Base-by-base conservation (phyloP, 2,329 filamentous ascomycete genomes). In the Colletotrichum siamense region DNA sequence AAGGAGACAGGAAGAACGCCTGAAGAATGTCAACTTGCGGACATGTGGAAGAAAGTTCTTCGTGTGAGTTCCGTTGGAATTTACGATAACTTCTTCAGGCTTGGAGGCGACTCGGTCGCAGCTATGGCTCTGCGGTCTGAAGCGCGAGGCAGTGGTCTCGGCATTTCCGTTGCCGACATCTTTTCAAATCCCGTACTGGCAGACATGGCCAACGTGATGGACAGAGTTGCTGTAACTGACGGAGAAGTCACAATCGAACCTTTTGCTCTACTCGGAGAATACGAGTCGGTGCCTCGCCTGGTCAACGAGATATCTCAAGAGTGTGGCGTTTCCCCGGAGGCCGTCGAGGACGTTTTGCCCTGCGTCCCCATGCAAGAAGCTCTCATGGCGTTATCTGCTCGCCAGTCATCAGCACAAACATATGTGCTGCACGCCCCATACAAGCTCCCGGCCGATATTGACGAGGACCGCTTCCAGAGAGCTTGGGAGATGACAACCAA, bases 31-130 rank as follows among this genome's bases (percentile, higher is more conserved):
- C 64, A 68, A 30, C 52, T 44, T 9, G 24, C 62, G 9, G 52
- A 68, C 4, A 44, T 68, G n/a, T 73, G 70, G 70, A 44, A 66
- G 32, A 49, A 67, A 18, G 70, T 62, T 8, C 63, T 73, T 2
- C 32, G 26, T 13, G 24, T 61, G 2, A 34, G n/a, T 13, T 30
- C 55, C 15, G 13, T 73, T 8, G 70, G 70, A 26, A 34, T 61
- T 5, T 67, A 77, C 24, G 78, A 79, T 62, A 78, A 76, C 64
- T 82, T 82, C 63, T 78, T 82, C 22, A 62, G 74, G 5, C 72
- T 80, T 2, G 80, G 78, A 5, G 78, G 80, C 3, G 79, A 82
- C 71, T 82, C 81, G 1, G 70, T 82, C 16, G 65, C 69, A 2
- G 79, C 81, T 12, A 82, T 82, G 77, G 77, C 76, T 28, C 71